A percentile compares a stretch with the other conserved stretches of the same genome.
These are phyloP conservation scores for Fraxinus latifolia DNA, from an alignment of 305 asterid genomes.

Conservation along the genomic window DNA sequence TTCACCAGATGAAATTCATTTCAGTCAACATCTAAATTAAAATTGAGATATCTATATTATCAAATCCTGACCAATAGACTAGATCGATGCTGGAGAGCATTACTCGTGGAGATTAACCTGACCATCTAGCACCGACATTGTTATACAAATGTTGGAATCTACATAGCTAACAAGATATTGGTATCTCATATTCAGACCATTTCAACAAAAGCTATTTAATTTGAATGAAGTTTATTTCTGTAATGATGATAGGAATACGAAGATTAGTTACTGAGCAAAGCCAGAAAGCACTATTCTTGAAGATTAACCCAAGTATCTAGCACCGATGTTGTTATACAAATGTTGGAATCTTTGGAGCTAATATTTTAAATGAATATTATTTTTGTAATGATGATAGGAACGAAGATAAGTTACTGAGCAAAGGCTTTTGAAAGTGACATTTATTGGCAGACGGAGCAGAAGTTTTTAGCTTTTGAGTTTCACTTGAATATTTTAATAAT, in stretches of 20 bases:
- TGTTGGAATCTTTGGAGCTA: neutral
- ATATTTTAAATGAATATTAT: neutral
- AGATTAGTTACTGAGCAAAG: neutral
- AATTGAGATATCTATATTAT: neutral
- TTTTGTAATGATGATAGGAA: neutral
- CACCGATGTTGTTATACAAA: neutral
- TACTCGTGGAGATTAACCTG: neutral
- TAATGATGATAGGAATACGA: neutral
- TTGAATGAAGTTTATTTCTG: neutral
- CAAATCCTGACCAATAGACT: neutral
- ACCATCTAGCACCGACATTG: neutral
- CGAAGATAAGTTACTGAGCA: neutral
- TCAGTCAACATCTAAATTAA: neutral
- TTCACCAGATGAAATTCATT: conserved; percentile 14
- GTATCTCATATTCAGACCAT: neutral
- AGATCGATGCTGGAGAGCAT: neutral
- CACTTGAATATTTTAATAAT: neutral
- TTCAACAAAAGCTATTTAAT: neutral
- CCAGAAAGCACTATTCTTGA: neutral
- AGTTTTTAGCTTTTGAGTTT: neutral
- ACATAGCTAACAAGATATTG: neutral
- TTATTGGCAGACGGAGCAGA: neutral
- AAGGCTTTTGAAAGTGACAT: neutral
- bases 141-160: neutral
- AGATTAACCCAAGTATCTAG: neutral